Conservation (phyloP, 2,329 filamentous ascomycete species). For the Colletotrichum spinosum region DNA sequence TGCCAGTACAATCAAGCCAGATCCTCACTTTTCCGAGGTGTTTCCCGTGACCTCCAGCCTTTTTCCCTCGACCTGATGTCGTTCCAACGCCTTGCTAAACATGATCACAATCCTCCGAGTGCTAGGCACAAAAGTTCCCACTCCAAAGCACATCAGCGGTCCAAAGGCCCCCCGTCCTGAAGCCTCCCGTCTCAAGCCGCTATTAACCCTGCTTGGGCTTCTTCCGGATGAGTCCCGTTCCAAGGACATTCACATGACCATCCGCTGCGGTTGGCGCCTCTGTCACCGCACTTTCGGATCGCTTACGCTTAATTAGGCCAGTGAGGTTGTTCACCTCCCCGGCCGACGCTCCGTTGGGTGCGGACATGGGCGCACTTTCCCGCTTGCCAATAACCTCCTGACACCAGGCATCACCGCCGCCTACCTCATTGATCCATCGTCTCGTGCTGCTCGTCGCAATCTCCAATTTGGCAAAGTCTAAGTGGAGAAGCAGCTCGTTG, state of each 20-base stretch:
- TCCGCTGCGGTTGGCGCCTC: background rate
- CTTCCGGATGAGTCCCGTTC: conserved; percentile 64
- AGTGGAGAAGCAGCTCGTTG: conserved; percentile 75
- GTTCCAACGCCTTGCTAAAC: too few relatives aligned
- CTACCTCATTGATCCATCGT: conserved; percentile 78
- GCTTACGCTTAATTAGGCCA: conserved; percentile 61
- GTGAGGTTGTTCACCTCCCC: conserved; percentile 59
- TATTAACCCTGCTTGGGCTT: conserved; percentile 61
- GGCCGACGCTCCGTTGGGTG: conserved; percentile 24
- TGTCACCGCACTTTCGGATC: conserved; percentile 43
- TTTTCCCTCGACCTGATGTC: too few relatives aligned
- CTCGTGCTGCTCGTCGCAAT: conserved; percentile 73
- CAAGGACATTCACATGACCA: conserved; percentile 58
- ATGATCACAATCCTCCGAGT: too few relatives aligned
- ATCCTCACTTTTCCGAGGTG: too few relatives aligned
- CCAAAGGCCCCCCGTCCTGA: too few relatives aligned
- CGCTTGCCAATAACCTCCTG: conserved; percentile 59
- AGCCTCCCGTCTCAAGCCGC: background rate
- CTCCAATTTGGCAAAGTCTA: conserved; percentile 77
- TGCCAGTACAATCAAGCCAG: too few relatives aligned
- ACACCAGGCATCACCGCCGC: conserved; percentile 65
- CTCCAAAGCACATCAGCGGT: too few relatives aligned
- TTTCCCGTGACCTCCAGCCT: too few relatives aligned
- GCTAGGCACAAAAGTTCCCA: too few relatives aligned
- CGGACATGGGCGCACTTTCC: conserved; percentile 39